Evolutionary conservation across 2,329 filamentous ascomycete genomes (phyloP), one percentile per base, ranked within the genome.

Genomic region (Harringtonia aguacate): DNA sequence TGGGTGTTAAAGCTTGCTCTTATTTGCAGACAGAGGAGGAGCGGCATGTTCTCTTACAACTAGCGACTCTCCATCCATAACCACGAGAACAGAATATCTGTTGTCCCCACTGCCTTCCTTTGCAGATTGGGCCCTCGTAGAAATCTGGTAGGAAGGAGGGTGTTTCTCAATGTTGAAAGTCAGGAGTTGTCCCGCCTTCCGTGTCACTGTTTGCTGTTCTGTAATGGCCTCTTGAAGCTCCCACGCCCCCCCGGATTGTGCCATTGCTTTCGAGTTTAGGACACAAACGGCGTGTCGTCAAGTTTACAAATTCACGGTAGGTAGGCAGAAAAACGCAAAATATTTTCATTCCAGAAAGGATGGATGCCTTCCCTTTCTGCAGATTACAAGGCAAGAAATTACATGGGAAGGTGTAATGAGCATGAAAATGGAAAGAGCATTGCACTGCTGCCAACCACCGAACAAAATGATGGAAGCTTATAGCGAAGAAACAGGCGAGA

Each of bases 161-260:
- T 36, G 24, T 7, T 39, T 36, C 8, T 41, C 22, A 1, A 52
- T 31, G 2, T 15, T 28, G 2, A 52, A 36, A 4, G 44, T 41
- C 31, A 52, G 20, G 1, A 36, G 35, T 7, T 29, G 30, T 0
- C 22, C 41, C 12, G 28, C 36, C 20, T 24, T 47, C 10, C 39
- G 39, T 17, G 39, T 43, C 3, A 31, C 20, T 1, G 43, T 49
- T 15, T 31, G 34, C 29, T 46, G 45, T 20, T 48, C 50, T 1
- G 47, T 48, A 44, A 51, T 52, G 36, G 31, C 49, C 36, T 52
- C 50, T 20, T 50, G 49, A 4, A 52, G 46, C 15, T 44, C 41
- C 50, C 49, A 51, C 13, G 41, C 29, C 9, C 46, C 43, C 4
- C 22, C 35, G 1, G 36, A 20, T 8, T 15, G 8, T 3, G 42